Base-by-base conservation (phyloP, 176 grass and related monocot genomes). In the Ananas comosus region DNA sequence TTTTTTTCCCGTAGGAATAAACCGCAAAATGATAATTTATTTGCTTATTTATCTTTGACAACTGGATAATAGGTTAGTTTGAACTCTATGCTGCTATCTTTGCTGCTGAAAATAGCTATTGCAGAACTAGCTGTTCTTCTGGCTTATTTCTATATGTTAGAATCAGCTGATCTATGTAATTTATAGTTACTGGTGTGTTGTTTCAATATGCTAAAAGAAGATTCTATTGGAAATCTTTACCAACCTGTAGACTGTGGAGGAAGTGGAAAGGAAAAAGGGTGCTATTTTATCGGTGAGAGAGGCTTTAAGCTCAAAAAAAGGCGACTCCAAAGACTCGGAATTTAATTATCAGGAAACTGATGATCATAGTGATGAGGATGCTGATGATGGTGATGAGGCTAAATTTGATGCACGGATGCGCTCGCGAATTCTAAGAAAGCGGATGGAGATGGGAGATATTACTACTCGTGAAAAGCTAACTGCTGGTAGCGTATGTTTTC, bases 321-420 rank as follows among this genome's bases (percentile, higher is more conserved):
- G 64, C 50, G 86, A 90, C 14, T 74, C 64, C 50, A 81, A 66
- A 77, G 83, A 79, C 56, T 17, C 11, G 25, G 76, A 85, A 28
- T 11, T 71, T 68, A 69, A 70, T 86, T 53, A 90, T 77, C 78
- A 85, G 80, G 78, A 79, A 80, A 70, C 79, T 72, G 68, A 78
- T 61, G 13, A 24, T 64, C 49, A 70, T 50, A 29, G 22, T 11
- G 72, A 72, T 2, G 59, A 63, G 8, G 49, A 76, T 13, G 63
- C 58, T 2, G 77, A 90, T 50, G 81, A 92, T 1, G 91, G 86
- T 17, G 88, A 92, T 50, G 94, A 89, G 52, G 76, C 78, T 18
- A 83, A 87, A 68, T 92, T 97, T 76, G 94, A 97, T 82, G 84
- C 86, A 54, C 84, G 79, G 52, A 97, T 97, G 94, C 86, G 89